A percentile compares a stretch with the other conserved stretches of the same genome.
phyloP scores from a whole-genome alignment of 2,329 filamentous ascomycete genomes.

The Cercospora zeae-maydis region DNA sequence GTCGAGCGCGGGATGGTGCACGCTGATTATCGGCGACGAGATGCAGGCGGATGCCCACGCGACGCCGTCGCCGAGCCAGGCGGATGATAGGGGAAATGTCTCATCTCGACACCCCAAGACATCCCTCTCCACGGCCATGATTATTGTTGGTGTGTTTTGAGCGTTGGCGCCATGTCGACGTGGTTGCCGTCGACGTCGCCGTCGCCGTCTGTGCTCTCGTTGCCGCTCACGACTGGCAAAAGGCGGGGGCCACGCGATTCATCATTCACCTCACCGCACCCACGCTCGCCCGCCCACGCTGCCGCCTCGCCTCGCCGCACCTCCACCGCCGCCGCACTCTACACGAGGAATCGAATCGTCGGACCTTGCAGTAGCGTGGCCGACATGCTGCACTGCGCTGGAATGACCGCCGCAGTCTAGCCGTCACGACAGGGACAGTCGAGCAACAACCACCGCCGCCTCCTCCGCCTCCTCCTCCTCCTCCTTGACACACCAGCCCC shows the following conservation, averaged over 20 bases:
- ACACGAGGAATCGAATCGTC: not conserved
- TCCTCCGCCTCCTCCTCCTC: not conserved
- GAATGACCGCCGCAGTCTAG: not conserved
- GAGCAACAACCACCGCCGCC: not conserved
- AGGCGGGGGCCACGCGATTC: not conserved
- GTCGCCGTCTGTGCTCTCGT: not conserved
- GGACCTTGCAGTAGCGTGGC: slow-evolving; percentile 3
- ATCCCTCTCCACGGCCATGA: not conserved
- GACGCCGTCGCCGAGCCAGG: not conserved
- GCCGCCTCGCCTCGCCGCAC: not conserved
- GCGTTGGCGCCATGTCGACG: not conserved
- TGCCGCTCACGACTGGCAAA: not conserved
- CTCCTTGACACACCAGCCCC: not conserved
- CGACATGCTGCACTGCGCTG: not conserved
- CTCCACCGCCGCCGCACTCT: not conserved
- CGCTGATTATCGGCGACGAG: not conserved
- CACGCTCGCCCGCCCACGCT: too few relatives aligned
- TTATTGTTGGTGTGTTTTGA: not conserved
- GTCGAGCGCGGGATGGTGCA: not conserved
- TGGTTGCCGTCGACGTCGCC: not conserved
- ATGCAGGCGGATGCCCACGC: not conserved
- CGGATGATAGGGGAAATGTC: not conserved
- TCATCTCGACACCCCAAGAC: not conserved
- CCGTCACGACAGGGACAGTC: not conserved
- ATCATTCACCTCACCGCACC: not conserved